These are phyloP conservation scores for Trichocladium antarcticum DNA, from an alignment of 495 filamentous ascomycete species.

Conservation along the genomic window DNA sequence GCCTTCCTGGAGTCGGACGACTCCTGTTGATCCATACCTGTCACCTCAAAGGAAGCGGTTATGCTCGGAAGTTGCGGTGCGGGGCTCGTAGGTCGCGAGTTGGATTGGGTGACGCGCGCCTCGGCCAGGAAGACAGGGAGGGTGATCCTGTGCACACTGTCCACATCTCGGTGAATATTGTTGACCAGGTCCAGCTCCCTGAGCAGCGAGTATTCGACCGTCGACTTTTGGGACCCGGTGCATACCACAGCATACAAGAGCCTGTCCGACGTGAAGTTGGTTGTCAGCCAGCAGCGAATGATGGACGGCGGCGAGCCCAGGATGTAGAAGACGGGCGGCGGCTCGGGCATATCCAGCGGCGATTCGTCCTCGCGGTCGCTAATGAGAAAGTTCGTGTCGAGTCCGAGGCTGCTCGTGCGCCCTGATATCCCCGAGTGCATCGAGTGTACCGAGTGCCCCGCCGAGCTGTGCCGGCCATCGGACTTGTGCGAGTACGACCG, in stretches of 20 bases:
- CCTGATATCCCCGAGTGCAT: constrained; percentile 55
- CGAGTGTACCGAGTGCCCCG: constrained; percentile 66
- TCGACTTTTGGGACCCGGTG: constrained; percentile 80
- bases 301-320: constrained; percentile 83
- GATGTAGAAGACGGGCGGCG: constrained; percentile 70
- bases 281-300: constrained; percentile 88
- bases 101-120: constrained; percentile 67
- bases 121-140: constrained; percentile 82
- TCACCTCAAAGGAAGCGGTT: constrained; percentile 64
- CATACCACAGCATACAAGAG: constrained; percentile 87
- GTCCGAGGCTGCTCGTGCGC: constrained; percentile 69
- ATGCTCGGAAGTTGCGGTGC: constrained; percentile 69
- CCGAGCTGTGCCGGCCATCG: constrained; percentile 89
- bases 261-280: constrained; percentile 72
- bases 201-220: constrained; percentile 60
- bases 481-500: constrained; percentile 88
- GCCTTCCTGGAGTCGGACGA: constrained; percentile 38
- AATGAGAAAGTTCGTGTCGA: constrained; percentile 60
- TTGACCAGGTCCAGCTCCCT: constrained; percentile 57
- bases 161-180: constrained; percentile 50
- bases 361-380: constrained; percentile 52
- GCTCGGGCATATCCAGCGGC: constrained; percentile 52
- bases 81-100: constrained; percentile 60
- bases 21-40: constrained; percentile 39
- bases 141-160: constrained; percentile 55